Evolutionary conservation across 768 basidiomycete genomes (phyloP).

Genomic region (Termitomyces sp.): DNA sequence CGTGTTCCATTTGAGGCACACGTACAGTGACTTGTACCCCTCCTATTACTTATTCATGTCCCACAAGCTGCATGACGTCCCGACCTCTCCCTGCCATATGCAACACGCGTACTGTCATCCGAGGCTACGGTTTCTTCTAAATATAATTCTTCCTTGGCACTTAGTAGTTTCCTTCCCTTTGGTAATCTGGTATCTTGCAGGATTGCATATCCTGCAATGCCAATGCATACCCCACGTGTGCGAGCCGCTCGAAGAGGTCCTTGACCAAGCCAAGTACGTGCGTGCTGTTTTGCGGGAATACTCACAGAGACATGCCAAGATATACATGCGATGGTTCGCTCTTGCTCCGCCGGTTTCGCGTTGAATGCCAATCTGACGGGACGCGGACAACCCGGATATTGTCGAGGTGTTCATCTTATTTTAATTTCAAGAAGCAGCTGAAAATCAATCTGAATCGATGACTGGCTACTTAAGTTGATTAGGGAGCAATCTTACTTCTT

Average conservation of each 20-base stretch:
- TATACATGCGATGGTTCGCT: neutral
- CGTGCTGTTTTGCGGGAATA: neutral
- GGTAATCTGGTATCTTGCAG: neutral
- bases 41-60: neutral
- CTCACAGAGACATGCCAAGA: neutral
- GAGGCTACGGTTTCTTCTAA: neutral
- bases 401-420: slow-evolving; percentile 8
- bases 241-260: neutral
- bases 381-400: slow-evolving; percentile 2
- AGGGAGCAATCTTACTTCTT: neutral
- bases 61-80: neutral
- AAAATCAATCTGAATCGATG: slow-evolving; percentile 12
- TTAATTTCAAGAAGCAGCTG: slow-evolving; percentile 17
- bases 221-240: neutral
- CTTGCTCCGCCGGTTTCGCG: neutral
- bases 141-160: neutral
- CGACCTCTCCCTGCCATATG: neutral
- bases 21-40: neutral
- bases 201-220: neutral
- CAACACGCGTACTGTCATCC: neutral
- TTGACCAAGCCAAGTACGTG: too few species aligned
- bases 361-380: neutral
- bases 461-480: neutral
- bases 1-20: too few species aligned
- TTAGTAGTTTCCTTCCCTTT: neutral